phyloP scores from a whole-genome alignment of 1,284 basidiomycete species.

The Ganoderma meredithae region DNA sequence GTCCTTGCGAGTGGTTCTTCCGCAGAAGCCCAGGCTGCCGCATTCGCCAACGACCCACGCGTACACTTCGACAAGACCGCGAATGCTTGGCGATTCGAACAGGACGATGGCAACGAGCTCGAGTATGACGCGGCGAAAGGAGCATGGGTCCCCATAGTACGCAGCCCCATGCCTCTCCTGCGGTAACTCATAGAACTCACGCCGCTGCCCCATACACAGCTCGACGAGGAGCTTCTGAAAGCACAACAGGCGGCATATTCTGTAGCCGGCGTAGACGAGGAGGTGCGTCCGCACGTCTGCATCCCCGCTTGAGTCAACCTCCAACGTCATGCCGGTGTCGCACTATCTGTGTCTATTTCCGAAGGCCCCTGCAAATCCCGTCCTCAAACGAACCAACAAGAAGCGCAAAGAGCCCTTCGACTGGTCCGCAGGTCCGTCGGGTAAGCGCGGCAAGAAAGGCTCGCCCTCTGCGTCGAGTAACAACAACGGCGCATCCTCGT shows the following conservation, averaged over 20 bases:
- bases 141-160: conserved; percentile 84
- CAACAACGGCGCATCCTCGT: conserved; percentile 11
- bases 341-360: conserved; percentile 24
- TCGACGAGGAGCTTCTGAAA: conserved; percentile 84
- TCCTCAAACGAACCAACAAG: conserved; percentile 80
- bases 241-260: conserved; percentile 95
- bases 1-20: conserved; percentile 55
- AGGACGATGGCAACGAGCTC: conserved; percentile 86
- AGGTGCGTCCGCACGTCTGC: conserved; percentile 58
- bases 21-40: conserved; percentile 61
- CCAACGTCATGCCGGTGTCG: conserved; percentile 28
- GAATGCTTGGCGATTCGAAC: conserved; percentile 89
- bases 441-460: conserved; percentile 70
- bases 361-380: conserved; percentile 85
- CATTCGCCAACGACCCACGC: conserved; percentile 80
- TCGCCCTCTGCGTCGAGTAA: conserved; percentile 44
- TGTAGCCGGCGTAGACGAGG: conserved; percentile 89
- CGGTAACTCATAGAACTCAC: neutral
- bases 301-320: conserved; percentile 10
- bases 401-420: conserved; percentile 84
- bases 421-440: conserved; percentile 54
- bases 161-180: conserved; percentile 40
- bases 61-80: conserved; percentile 82
- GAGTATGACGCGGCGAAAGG: conserved; percentile 85
- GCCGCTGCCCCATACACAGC: conserved; percentile 44